These are phyloP conservation scores for Apostasia shenzhenica DNA, from an alignment of 106 monocot genomes.

Conservation along the genomic window DNA sequence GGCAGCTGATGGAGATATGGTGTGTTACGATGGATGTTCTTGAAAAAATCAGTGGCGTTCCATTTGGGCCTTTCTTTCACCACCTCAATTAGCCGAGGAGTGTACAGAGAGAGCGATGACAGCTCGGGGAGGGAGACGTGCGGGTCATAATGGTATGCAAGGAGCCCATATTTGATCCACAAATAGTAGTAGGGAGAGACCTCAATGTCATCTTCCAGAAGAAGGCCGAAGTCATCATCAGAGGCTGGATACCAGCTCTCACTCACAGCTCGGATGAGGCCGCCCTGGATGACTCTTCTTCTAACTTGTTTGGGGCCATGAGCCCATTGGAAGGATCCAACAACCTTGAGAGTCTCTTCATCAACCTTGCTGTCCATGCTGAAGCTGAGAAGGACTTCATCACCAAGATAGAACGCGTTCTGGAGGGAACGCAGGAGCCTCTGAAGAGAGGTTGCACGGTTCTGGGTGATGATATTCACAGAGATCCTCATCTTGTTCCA, in stretches of 20 bases:
- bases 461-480: slow-evolving; percentile 92
- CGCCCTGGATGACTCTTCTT: slow-evolving; percentile 83
- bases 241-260: slow-evolving; percentile 96
- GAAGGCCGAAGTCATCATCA: slow-evolving; percentile 83
- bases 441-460: slow-evolving; percentile 60
- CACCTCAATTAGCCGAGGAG: slow-evolving; percentile 83
- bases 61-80: slow-evolving; percentile 94
- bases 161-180: slow-evolving; percentile 89
- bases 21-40: slow-evolving; percentile 81
- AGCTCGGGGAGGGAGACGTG: slow-evolving; percentile 82
- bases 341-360: slow-evolving; percentile 63
- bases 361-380: slow-evolving; percentile 97
- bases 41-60: slow-evolving; percentile 94
- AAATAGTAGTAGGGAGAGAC: slow-evolving; percentile 97
- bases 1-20: slow-evolving; percentile 95
- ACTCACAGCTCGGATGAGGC: slow-evolving; percentile 91
- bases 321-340: slow-evolving; percentile 74
- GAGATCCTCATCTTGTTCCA: slow-evolving; percentile 89
- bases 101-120: slow-evolving; percentile 91
- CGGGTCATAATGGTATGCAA: slow-evolving; percentile 89
- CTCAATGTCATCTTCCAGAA: slow-evolving; percentile 94
- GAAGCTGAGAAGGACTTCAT: slow-evolving; percentile 75
- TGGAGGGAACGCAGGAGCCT: slow-evolving; percentile 68
- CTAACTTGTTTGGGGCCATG: slow-evolving; percentile 68
- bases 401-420: slow-evolving; percentile 77